These are phyloP conservation scores for Scolecobasidium constrictum DNA, from an alignment of 2,329 filamentous ascomycete genomes.

Conservation along the genomic window DNA sequence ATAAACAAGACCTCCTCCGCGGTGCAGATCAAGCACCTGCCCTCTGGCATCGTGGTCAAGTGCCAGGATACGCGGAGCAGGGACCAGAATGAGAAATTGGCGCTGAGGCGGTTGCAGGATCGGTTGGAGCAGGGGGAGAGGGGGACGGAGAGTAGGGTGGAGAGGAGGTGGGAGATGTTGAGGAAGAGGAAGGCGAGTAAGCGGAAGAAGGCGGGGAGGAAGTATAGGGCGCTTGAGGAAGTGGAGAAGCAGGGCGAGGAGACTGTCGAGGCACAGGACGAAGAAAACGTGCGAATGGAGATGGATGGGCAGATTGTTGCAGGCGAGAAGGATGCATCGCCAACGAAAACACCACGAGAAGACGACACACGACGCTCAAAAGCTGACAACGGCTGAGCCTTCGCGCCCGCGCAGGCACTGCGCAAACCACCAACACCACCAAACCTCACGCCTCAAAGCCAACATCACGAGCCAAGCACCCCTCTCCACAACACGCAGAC, in stretches of 20 bases:
- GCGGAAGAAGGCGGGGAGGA: constrained; percentile 71
- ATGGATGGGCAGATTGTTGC: too few species aligned
- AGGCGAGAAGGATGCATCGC: too few species aligned
- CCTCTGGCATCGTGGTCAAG: constrained; percentile 88
- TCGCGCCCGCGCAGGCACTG: too few species aligned
- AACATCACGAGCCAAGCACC: too few species aligned
- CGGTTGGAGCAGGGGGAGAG: constrained; percentile 64
- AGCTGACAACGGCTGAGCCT: too few species aligned
- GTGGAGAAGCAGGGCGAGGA: constrained; percentile 24
- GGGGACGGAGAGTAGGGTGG: constrained; percentile 57
- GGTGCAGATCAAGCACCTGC: constrained; percentile 82
- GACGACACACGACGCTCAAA: too few species aligned
- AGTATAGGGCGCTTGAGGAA: constrained; percentile 56
- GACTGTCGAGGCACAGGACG: constrained; percentile 17
- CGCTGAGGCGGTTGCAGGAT: constrained; percentile 65
- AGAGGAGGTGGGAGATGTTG: constrained; percentile 52
- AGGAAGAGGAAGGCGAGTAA: constrained; percentile 63
- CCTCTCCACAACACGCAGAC: too few species aligned
- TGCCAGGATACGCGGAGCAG: constrained; percentile 83
- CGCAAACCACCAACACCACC: too few species aligned
- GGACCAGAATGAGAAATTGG: constrained; percentile 77
- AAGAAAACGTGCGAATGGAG: too few species aligned
- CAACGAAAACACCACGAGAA: too few species aligned
- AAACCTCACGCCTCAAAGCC: too few species aligned
- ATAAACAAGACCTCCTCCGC: constrained; percentile 98